Percentiles rank a stretch among this genome's conserved stretches.
Evolutionary conservation across 345 rosid genomes (phyloP).

Genomic region (Melastoma malabathricum): DNA sequence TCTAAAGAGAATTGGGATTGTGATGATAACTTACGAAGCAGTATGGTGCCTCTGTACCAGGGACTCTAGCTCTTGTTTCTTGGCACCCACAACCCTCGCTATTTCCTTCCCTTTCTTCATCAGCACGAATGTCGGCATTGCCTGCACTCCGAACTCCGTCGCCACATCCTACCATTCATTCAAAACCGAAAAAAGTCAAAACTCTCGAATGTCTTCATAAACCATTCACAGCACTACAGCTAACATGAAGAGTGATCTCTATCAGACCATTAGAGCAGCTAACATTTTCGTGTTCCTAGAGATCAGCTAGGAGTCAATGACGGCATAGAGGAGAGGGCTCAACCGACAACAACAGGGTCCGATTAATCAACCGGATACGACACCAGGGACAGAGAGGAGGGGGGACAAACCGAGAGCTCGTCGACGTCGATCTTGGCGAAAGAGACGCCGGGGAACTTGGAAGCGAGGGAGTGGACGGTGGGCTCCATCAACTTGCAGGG

Average conservation of each 20-base stretch:
- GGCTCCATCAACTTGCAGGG: slow-evolving; percentile 76
- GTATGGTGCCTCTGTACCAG: too few relatives aligned
- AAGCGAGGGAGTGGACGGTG: slow-evolving; percentile 29
- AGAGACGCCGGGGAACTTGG: slow-evolving; percentile 32
- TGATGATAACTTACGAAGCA: too few relatives aligned
- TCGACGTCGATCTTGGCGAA: slow-evolving; percentile 88
- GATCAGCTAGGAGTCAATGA: too few relatives aligned
- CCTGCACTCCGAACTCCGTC: slow-evolving; percentile 50
- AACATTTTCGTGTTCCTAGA: too few relatives aligned
- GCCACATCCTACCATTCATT: slow-evolving; percentile 47
- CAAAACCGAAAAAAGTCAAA: background rate
- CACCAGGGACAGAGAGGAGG: background rate
- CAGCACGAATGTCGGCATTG: slow-evolving; percentile 90
- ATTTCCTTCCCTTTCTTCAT: slow-evolving; percentile 62
- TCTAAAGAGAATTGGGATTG: too few relatives aligned
- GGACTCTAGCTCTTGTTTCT: too few relatives aligned
- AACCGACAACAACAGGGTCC: too few relatives aligned
- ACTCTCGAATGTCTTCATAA: background rate
- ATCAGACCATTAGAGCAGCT: too few relatives aligned
- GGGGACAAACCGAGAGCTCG: slow-evolving; percentile 47
- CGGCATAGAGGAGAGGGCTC: too few relatives aligned
- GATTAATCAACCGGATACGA: background rate
- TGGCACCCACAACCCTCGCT: slow-evolving; percentile 52
- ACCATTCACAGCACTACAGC: background rate
- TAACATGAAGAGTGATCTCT: too few relatives aligned